Evolutionary conservation across 352 stramenopile genomes (phyloP), one percentile per base, ranked within the genome.

Genomic region (Phytophthora pinifolia): DNA sequence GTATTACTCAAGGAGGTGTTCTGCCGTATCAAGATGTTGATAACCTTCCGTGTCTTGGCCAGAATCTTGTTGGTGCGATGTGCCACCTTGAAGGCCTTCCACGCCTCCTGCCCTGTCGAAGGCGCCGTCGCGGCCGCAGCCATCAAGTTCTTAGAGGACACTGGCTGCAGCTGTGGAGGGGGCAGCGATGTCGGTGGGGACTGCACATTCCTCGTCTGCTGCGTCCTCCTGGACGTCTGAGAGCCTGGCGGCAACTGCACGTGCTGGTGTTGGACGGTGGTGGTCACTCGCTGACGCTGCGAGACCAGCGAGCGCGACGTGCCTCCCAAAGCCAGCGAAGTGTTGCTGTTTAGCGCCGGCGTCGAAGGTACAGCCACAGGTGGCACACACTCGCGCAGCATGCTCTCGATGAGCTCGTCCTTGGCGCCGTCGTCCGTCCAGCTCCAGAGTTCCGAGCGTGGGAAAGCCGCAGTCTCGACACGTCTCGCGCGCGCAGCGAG

Each of bases 21-120:
- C 32, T 52, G 71, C 32, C 36, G 54, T 49, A 15, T 67, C 15
- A 71, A 50, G 41, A 57, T 42, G 15, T 78, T 68, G 20, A 83
- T 66, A 10, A 78, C 57, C 35, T 73, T 73, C 13, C 74, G 67
- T n/a, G 78, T 86, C 57, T 86, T 86, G 15, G 66, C 59, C 8
- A 89, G 71, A 43, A 89, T 38, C 5, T 72, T 66, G 54, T 87
- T 86, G 5, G 74, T 87, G 1, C 74, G 76, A 30, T 87, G 67
- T 10, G 76, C 79, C 9, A 84, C 46, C 43, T 85, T 87, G 51
- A 86, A 89, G 13, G 79, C 51, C 36, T 72, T 77, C 79, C 79
- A 87, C 2, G 64, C 72, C 6, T 82, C 75, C 30, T 74, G 51
- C 1, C 45, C 62, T 9, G 41, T 56, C 9, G 51, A 44, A 20